A percentile compares a stretch with the other conserved stretches of the same genome.
phyloP scores from a whole-genome alignment of 352 stramenopile species.

The Pythium oligandrum region DNA sequence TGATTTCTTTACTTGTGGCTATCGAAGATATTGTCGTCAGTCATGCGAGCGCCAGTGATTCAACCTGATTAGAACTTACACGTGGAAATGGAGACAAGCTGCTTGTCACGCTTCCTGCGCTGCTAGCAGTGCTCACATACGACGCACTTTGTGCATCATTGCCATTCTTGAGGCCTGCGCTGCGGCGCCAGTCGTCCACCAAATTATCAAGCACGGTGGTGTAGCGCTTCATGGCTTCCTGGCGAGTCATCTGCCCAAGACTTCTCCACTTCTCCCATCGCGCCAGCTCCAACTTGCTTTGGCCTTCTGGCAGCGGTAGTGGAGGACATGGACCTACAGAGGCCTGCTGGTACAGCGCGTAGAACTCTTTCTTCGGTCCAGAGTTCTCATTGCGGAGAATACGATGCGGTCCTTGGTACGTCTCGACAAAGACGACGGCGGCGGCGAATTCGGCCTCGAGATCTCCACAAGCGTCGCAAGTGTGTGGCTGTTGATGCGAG shows the following conservation, averaged over 20 bases:
- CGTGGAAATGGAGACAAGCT: constrained; percentile 8
- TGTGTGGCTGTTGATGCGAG: constrained; percentile 11
- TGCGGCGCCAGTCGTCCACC: constrained; percentile 77
- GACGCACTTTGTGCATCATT: constrained; percentile 7
- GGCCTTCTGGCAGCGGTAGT: constrained; percentile 22
- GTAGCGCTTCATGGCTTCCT: constrained; percentile 79
- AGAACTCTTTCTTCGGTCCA: constrained; percentile 73
- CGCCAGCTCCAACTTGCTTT: constrained; percentile 42
- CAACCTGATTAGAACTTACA: constrained; percentile 3
- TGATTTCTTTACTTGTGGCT: constrained; percentile 20
- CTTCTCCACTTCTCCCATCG: constrained; percentile 70
- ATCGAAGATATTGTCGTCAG: too few relatives aligned
- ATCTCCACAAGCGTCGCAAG: constrained; percentile 36
- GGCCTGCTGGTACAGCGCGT: constrained; percentile 74
- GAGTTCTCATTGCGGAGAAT: constrained; percentile 73
- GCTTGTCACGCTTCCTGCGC: constrained; percentile 2
- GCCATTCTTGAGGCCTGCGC: constrained; percentile 18
- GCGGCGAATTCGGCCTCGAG: constrained; percentile 71
- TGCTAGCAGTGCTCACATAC: constrained; percentile 18
- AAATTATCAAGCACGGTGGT: constrained; percentile 71
- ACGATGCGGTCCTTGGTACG: constrained; percentile 73
- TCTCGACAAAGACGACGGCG: constrained; percentile 76
- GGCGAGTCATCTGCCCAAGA: constrained; percentile 57
- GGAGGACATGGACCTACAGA: constrained; percentile 51
- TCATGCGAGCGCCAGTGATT: too few relatives aligned